Evolutionary conservation across 306 rosid genomes (phyloP).

Genomic region (Cicer chorassanicum): DNA sequence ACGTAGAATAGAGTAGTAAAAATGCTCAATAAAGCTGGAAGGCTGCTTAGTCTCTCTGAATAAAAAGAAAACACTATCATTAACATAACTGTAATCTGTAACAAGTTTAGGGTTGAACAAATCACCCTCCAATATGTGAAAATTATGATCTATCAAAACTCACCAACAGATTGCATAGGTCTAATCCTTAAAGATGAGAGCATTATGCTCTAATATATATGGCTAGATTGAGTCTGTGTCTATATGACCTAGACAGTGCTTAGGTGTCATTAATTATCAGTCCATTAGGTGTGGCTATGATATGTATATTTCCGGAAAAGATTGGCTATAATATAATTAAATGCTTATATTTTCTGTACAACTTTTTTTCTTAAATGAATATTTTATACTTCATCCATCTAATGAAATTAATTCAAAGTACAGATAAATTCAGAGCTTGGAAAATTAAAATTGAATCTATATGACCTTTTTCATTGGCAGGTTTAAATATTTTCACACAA

Average conservation of each 20-base stretch:
- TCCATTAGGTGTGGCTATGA: background rate
- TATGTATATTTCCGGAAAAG: background rate
- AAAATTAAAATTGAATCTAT: background rate
- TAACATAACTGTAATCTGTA: background rate
- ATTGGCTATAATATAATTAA: background rate
- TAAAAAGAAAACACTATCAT: background rate
- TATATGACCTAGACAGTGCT: background rate
- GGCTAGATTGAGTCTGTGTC: background rate
- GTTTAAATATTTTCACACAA: background rate
- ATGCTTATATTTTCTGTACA: background rate
- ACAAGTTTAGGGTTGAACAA: background rate
- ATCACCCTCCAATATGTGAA: background rate
- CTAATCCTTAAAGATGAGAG: background rate
- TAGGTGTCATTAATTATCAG: background rate
- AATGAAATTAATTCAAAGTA: background rate
- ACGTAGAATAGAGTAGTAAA: background rate
- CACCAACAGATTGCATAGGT: no score
- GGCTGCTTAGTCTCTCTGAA: background rate
- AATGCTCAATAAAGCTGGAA: background rate
- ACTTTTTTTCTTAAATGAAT: background rate
- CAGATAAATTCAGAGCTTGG: background rate
- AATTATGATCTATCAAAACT: background rate
- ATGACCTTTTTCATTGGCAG: background rate
- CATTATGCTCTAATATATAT: background rate
- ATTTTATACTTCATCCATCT: background rate